Evolutionary conservation across 2,329 filamentous ascomycete species (phyloP).

Genomic region (Pyrenophora tritici-repentis): DNA sequence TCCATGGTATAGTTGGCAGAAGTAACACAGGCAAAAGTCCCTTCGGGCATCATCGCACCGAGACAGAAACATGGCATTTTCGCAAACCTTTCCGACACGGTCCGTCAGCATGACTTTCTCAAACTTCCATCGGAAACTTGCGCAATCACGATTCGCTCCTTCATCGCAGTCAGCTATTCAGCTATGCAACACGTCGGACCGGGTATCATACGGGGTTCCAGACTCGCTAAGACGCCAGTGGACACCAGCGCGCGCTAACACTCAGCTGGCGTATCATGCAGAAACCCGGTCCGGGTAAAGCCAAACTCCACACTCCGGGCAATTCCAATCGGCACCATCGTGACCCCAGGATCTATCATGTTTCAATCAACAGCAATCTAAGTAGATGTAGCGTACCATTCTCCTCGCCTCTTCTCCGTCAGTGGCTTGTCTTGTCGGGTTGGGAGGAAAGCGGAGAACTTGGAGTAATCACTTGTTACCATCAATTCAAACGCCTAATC

Average conservation of each 20-base stretch:
- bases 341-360: slow-evolving; percentile 23
- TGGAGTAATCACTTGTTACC: slow-evolving; percentile 32
- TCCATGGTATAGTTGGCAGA: neutral
- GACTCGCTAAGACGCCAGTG: slow-evolving; percentile 26
- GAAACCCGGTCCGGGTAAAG: slow-evolving; percentile 22
- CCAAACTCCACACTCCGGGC: slow-evolving; percentile 25
- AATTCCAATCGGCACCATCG: slow-evolving; percentile 30
- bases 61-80: neutral
- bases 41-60: neutral
- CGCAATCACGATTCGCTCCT: slow-evolving; percentile 6
- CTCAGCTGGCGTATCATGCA: slow-evolving; percentile 29
- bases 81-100: neutral
- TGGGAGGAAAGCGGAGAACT: slow-evolving; percentile 28
- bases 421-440: slow-evolving; percentile 27
- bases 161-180: neutral
- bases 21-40: neutral
- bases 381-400: slow-evolving; percentile 30
- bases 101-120: slow-evolving; percentile 1
- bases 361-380: slow-evolving; percentile 42
- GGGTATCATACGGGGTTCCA: slow-evolving; percentile 14
- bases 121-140: slow-evolving; percentile 1
- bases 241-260: slow-evolving; percentile 21
- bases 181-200: slow-evolving; percentile 8
- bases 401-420: slow-evolving; percentile 23
- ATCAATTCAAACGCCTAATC: slow-evolving; percentile 20